Evolutionary conservation across 2,329 filamentous ascomycete species (phyloP), one percentile per base, ranked within the genome.

Genomic region (Plectosphaerella sp.): DNA sequence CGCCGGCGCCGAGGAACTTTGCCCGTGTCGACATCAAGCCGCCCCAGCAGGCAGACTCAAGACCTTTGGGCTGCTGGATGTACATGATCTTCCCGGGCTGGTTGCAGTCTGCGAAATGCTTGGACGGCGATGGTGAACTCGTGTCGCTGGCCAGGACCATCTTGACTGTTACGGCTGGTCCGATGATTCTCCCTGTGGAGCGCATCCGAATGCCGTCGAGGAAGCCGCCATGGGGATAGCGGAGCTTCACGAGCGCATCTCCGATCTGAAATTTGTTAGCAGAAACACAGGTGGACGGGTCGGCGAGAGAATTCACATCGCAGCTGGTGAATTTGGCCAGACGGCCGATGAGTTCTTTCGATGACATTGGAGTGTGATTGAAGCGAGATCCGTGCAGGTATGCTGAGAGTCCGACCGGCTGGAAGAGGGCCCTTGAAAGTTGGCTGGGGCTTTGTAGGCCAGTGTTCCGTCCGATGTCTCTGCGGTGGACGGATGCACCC

Each of bases 1-100:
- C 64, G 15, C 56, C 41, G 0, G 64, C 61, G 0, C 64, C 61
- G 1, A 65, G 54, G 2, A 55, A 59, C 28, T 62, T 57, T 9
- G 64, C 64, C 2, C 64, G 56, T 2, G 62, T 65, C 1, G 62
- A 62, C 64, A 66, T 66, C n/a, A 66, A 53, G 4, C 45, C 58
- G 18, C 63, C 64, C 62, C 62, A 66, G 51, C 62, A 65, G 3
- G 63, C 62, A 1, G 62, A 63, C 12, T 52, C 45, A 1, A 63
- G 41, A 2, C 55, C 57, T 35, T 60, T 61, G 9, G 63, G 64
- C 37, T 66, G 62, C 37, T 63, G 58, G 3, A 66, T 56, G 45
- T 62, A 66, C 62, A 66, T 64, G 52, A 66, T 49, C 10, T 58
- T 52, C 8, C 57, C 58, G 12, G 53, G 54, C 14, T 50, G 49